Evolutionary conservation across 164 flowering plant genomes (phyloP).

Genomic region (Echeveria elegans): DNA sequence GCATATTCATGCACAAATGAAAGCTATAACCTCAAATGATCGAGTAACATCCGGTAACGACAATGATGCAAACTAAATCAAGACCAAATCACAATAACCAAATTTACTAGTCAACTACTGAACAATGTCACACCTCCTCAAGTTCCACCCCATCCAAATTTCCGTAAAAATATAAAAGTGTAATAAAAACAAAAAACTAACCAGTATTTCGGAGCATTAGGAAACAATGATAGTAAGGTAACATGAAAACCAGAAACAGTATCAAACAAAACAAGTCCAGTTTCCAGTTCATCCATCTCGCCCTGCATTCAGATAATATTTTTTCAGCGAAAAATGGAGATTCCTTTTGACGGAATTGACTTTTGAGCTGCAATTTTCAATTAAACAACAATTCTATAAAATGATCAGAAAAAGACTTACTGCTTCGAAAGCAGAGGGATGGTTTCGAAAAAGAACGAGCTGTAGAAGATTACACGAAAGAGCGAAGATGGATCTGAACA

Average conservation of each 20-base stretch:
- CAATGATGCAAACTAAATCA: neutral
- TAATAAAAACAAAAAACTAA: slow-evolving; percentile 16
- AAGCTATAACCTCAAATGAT: neutral
- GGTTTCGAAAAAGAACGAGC: slow-evolving; percentile 95
- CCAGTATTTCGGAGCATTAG: slow-evolving; percentile 83
- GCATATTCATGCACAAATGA: neutral
- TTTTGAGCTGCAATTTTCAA: too few species aligned
- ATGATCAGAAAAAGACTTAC: slow-evolving; percentile 20
- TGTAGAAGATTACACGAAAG: slow-evolving; percentile 91
- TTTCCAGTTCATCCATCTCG: slow-evolving; percentile 96
- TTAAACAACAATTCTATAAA: neutral
- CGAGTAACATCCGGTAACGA: neutral
- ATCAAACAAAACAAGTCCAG: slow-evolving; percentile 83
- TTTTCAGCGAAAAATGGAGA: neutral
- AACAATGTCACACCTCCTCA: too few species aligned
- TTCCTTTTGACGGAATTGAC: too few species aligned
- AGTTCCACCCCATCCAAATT: too few species aligned
- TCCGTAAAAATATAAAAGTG: too few species aligned
- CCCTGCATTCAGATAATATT: slow-evolving; percentile 29
- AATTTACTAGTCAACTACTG: too few species aligned
- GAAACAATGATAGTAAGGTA: slow-evolving; percentile 95
- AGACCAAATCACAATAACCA: neutral
- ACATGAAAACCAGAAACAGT: slow-evolving; percentile 66
- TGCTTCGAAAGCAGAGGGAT: slow-evolving; percentile 85
- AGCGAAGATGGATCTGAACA: slow-evolving; percentile 92